These are phyloP conservation scores for Wickerhamiella azyma DNA, from an alignment of 805 yeast genomes.

Conservation along the genomic window DNA sequence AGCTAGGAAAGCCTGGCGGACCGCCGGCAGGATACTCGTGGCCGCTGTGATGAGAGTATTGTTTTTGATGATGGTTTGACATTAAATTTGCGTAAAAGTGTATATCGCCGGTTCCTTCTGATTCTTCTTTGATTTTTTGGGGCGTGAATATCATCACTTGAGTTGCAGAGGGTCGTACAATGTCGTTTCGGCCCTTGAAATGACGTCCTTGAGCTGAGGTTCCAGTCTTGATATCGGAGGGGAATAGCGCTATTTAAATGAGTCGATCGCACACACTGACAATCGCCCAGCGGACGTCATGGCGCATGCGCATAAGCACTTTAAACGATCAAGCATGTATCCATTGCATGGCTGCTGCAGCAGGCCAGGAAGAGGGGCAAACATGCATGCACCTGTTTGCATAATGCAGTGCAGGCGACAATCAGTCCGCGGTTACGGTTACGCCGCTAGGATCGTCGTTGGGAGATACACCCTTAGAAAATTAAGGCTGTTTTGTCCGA, in stretches of 20 bases:
- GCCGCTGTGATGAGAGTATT: background rate
- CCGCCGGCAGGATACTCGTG: background rate
- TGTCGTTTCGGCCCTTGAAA: background rate
- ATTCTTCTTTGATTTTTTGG: background rate
- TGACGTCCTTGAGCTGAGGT: too few species aligned
- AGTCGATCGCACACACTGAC: background rate
- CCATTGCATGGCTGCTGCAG: background rate
- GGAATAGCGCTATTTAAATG: background rate
- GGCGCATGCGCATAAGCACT: constrained; percentile 2
- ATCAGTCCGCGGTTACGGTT: background rate
- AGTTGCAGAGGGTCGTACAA: background rate
- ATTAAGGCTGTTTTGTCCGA: too few species aligned
- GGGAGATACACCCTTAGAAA: too few species aligned
- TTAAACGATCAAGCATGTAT: constrained; percentile 1
- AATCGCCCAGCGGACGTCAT: constrained; percentile 2
- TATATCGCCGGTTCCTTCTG: background rate
- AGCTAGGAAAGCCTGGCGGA: background rate
- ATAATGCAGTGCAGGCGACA: background rate
- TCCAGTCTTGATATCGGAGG: background rate
- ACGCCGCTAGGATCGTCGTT: background rate
- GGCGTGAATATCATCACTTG: background rate
- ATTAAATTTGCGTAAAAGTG: background rate
- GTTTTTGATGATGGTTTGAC: constrained; percentile 6
- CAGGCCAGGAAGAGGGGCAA: background rate
- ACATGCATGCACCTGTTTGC: background rate